phyloP scores from a whole-genome alignment of 345 rosid species.

The Durio zibethinus region DNA sequence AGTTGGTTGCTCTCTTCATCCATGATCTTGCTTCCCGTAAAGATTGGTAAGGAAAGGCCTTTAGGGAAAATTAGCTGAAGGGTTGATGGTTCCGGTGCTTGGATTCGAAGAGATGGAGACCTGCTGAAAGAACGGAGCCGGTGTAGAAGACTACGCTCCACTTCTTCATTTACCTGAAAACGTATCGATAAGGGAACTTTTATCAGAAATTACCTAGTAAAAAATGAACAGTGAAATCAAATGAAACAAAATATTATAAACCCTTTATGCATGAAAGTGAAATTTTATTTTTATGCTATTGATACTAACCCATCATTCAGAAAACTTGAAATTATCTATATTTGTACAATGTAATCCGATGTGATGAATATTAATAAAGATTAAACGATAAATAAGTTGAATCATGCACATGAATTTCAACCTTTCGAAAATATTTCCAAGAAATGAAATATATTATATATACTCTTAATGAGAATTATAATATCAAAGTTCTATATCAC shows the following conservation, averaged over 20 bases:
- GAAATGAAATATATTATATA: background rate
- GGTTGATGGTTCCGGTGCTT: constrained; percentile 42
- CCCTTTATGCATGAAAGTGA: background rate
- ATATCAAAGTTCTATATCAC: background rate
- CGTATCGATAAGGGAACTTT: background rate
- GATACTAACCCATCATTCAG: background rate
- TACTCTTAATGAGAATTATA: background rate
- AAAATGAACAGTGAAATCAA: background rate
- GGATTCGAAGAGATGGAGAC: constrained; percentile 46
- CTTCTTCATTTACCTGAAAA: constrained; percentile 72
- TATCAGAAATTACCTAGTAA: background rate
- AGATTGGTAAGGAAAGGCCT: constrained; percentile 33
- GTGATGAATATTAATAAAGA: background rate
- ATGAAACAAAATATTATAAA: background rate
- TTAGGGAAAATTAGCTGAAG: constrained; percentile 35
- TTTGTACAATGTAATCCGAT: background rate
- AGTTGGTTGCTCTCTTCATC: constrained; percentile 44
- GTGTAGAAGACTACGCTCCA: constrained; percentile 48
- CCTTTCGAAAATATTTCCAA: background rate
- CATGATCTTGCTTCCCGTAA: constrained; percentile 45
- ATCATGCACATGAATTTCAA: background rate
- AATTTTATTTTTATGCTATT: background rate
- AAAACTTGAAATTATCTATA: background rate
- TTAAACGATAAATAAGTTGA: background rate
- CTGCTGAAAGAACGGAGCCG: constrained; percentile 29